Percentiles rank a stretch among this genome's conserved stretches.
phyloP scores from a whole-genome alignment of 2,329 filamentous ascomycete species.

The Verticillium tricorpus region DNA sequence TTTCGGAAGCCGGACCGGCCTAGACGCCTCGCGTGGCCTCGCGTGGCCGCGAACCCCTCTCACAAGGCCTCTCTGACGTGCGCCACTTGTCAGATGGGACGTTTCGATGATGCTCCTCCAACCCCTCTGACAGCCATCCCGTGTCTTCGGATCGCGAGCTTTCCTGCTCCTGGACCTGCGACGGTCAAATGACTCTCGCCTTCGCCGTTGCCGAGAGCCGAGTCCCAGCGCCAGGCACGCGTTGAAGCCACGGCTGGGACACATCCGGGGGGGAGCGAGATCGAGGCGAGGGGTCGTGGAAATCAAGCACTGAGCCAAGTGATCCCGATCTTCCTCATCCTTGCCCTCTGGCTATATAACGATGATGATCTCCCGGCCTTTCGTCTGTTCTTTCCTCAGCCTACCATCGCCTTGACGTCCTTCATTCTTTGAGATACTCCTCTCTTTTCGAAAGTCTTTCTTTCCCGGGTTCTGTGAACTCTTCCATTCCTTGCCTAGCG shows the following conservation, averaged over 20 bases:
- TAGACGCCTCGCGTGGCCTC: background rate
- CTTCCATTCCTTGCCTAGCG: slow-evolving; percentile 15
- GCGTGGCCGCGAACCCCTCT: background rate
- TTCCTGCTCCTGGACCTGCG: background rate
- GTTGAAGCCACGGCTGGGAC: background rate
- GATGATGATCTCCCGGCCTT: background rate
- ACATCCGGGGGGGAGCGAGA: background rate
- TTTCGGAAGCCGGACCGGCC: background rate
- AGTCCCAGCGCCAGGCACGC: background rate
- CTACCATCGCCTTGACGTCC: background rate
- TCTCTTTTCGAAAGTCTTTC: slow-evolving; percentile 1
- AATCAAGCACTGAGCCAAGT: background rate
- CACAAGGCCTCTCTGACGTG: background rate
- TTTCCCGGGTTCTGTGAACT: slow-evolving; percentile 14
- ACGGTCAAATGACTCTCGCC: background rate
- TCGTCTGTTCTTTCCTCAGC: background rate
- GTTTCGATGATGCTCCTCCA: background rate
- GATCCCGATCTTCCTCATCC: background rate
- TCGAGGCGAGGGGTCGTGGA: background rate
- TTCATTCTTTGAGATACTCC: background rate
- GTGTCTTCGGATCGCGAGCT: background rate
- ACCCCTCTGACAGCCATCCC: background rate
- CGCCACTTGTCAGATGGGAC: background rate
- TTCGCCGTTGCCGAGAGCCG: background rate
- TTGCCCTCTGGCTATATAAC: background rate